Base-by-base conservation (phyloP, 2,329 filamentous ascomycete genomes). In the Phialophora chinensis region DNA sequence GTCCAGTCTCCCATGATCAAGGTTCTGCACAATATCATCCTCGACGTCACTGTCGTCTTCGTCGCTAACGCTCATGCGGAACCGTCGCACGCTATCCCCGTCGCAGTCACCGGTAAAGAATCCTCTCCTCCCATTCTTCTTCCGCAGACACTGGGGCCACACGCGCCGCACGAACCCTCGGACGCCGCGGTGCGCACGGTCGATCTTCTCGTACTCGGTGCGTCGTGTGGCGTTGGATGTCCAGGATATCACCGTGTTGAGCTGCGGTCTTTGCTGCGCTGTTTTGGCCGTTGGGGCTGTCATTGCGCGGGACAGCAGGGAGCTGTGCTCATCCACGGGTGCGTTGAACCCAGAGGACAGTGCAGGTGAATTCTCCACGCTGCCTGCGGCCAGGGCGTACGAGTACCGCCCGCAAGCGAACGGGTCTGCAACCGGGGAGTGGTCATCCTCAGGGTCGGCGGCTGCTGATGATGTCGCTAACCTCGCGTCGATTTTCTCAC, bases 191-290 rank as follows among this genome's bases (percentile, higher is more conserved):
- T 74, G 78, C 55, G 78, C 77, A 11, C 79, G 78, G 73, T 80
- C 77, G 82, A 87, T 79, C 85, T 88, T 73, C 87, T 86, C 76
- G 63, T 83, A 82, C 68, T 82, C 80, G 23, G 75, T 75, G 8
- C 78, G 73, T 11, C 81, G 78, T 4, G 80, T 81, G 10, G 77
- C 77, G 7, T 79, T 75, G 0, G 79, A 79, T 1, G 80, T 83
- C 81, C 81, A 83, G 66, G 82, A 79, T 52, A 82, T 81, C 7
- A 81, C 77, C 4, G 79, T 81, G 25, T 76, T 73, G 23, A 77
- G 75, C 44, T 76, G 61, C 56, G 75, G 68, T 31, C 44, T 23
- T 27, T 52, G 31, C 4, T 5, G 25, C 20, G 14, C 31, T 14
- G 14, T 25, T 20, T 17, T 42, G 11, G 23, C 12, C 12, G 42